Evolutionary conservation across 805 yeast genomes (phyloP).

Genomic region (Torulaspora indica): DNA sequence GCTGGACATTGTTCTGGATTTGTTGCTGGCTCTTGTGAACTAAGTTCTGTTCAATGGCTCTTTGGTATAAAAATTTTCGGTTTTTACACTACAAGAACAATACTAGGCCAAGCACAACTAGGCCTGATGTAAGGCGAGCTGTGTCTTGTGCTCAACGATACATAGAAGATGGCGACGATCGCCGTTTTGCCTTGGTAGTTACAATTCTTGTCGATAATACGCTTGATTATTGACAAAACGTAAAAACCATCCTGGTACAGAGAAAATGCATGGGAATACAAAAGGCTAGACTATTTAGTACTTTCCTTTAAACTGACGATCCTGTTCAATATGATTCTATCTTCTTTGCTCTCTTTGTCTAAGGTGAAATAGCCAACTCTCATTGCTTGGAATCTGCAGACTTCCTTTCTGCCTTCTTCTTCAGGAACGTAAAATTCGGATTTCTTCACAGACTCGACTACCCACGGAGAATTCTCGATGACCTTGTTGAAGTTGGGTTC

Average conservation of each 20-base stretch:
- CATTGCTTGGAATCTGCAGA: conserved; percentile 96
- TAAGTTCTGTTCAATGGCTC: neutral
- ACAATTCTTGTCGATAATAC: no score
- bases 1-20: conserved; percentile 64
- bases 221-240: no score
- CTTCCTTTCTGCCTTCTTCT: conserved; percentile 56
- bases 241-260: no score
- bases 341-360: conserved; percentile 68
- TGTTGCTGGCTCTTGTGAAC: neutral
- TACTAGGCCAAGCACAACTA: no score
- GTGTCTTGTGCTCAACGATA: no score
- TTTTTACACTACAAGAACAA: neutral
- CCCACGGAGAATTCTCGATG: conserved; percentile 68
- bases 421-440: conserved; percentile 70
- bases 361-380: conserved; percentile 93
- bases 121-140: no score
- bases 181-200: no score
- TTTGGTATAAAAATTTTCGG: conserved; percentile 3
- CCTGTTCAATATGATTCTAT: conserved; percentile 71
- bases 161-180: no score
- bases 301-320: conserved; percentile 88
- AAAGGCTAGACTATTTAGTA: conserved; percentile 36
- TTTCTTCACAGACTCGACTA: conserved; percentile 50
- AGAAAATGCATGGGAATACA: neutral
- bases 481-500: conserved; percentile 75